phyloP scores from a whole-genome alignment of 441 rosid genomes.

The Theobroma grandiflorum region DNA sequence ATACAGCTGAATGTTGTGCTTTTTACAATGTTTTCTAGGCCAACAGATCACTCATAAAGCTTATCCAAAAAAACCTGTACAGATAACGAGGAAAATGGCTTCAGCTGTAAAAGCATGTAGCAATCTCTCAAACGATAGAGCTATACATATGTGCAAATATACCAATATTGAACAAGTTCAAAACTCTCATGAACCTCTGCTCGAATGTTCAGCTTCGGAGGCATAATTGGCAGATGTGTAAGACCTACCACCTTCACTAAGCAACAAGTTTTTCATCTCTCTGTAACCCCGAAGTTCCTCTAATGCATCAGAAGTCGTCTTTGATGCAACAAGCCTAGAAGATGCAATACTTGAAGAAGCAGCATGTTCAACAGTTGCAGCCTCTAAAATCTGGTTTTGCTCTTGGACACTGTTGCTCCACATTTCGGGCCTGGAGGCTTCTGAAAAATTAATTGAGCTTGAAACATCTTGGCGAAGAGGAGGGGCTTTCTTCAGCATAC shows the following conservation, averaged over 20 bases:
- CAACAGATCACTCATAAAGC: background rate
- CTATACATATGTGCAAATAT: slow-evolving; percentile 41
- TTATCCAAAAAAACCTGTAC: slow-evolving; percentile 1
- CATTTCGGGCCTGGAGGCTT: slow-evolving; percentile 41
- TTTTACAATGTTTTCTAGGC: slow-evolving; percentile 22
- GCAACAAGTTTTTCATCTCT: slow-evolving; percentile 69
- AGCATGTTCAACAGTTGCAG: no score
- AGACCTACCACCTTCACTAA: slow-evolving; percentile 53
- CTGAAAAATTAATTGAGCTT: slow-evolving; percentile 38
- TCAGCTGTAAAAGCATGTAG: slow-evolving; percentile 23
- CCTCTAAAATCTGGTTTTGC: slow-evolving; percentile 32
- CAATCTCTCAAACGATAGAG: slow-evolving; percentile 28
- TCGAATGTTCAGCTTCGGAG: slow-evolving; percentile 21
- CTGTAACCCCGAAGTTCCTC: slow-evolving; percentile 82
- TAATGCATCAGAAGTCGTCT: slow-evolving; percentile 91
- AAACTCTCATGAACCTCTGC: slow-evolving; percentile 28
- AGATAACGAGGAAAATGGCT: slow-evolving; percentile 5
- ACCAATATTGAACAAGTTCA: slow-evolving; percentile 26
- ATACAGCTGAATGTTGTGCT: slow-evolving; percentile 21
- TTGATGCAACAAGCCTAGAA: slow-evolving; percentile 51
- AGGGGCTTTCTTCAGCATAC: slow-evolving; percentile 85
- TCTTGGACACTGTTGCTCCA: slow-evolving; percentile 43
- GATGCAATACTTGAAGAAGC: slow-evolving; percentile 44
- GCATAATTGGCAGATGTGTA: slow-evolving; percentile 23
- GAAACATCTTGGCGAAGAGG: slow-evolving; percentile 72